Base-by-base conservation (phyloP, 768 basidiomycete genomes). In the Tylopilus intermedius region DNA sequence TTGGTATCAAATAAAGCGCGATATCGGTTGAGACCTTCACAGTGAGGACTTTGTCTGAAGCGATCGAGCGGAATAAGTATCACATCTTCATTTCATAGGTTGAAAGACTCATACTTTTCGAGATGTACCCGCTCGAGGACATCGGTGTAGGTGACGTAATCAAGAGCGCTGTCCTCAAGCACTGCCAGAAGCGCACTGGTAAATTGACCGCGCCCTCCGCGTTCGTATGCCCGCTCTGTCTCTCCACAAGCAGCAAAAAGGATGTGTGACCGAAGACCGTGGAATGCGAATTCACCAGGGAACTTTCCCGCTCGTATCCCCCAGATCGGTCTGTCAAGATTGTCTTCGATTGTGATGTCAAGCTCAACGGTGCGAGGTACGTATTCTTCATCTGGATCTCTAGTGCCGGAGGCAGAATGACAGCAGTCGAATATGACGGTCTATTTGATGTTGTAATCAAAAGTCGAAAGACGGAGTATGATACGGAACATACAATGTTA, bases 381-480 rank as follows among this genome's bases (percentile, higher is more conserved):
- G 21, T 47, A 56, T 38, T 6, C 43, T 33, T 49, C 5, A n/a
- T 24, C 38, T 26, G 18, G 18, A 18, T 49, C n/a, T 15, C 75
- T 68, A 15, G 64, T 71, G 11, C 72, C 64, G 1, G 74, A 72
- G 2, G 66, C 74, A 4, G 77, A 74, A 58, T 71, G 66, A 55
- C 77, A 79, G 46, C 77, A 77, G 47, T 77, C 77, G 6, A 79
- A 62, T 38, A 79, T 74, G 22, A 79, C 61, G 10, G 72, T 75
- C 77, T 78, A 51, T 22, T 24, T 24, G 24, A 15, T 14, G 14
- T 2, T 38, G 13, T 44, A 9, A 52, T 52, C 21, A 50, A 32
- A 5, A 8, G 45, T 8, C 29, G 32, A 26, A 22, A n/a, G 24
- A 49, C 1, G 5, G 15, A 58, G 62, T 9, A 67, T 65, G 9